These are phyloP conservation scores for Globisporangium canariense DNA, from an alignment of 352 stramenopile species.

Conservation along the genomic window DNA sequence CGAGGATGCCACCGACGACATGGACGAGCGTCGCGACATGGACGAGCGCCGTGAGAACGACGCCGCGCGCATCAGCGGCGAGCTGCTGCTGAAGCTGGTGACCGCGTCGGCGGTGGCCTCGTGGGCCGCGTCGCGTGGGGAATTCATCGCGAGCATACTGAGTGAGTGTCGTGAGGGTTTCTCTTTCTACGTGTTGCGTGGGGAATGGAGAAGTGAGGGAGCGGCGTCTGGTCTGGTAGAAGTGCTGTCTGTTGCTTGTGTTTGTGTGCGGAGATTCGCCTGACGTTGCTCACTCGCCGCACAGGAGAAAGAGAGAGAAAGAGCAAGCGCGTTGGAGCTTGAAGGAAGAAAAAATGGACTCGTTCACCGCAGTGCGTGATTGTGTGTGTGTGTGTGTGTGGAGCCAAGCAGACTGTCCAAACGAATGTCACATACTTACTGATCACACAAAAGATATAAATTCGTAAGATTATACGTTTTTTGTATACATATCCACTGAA, in stretches of 20 bases:
- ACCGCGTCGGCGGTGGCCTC: neutral
- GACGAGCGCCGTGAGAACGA: constrained; percentile 16
- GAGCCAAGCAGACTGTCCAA: neutral
- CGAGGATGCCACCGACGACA: constrained; percentile 12
- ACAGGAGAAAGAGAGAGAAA: neutral
- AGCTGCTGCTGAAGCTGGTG: neutral
- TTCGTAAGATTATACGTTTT: neutral
- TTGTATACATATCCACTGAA: neutral
- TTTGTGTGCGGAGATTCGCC: neutral
- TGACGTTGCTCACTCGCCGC: neutral
- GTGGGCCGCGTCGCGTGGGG: neutral
- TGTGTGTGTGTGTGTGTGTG: neutral
- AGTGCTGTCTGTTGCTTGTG: neutral
- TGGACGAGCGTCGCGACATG: constrained; percentile 15
- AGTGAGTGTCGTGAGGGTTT: neutral
- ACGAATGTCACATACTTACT: neutral
- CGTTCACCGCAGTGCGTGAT: neutral
- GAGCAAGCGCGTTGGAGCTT: neutral
- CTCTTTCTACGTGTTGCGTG: neutral
- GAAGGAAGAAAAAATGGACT: neutral
- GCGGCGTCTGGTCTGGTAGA: too few species aligned
- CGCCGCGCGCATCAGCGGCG: constrained; percentile 11
- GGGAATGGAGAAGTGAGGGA: constrained; percentile 3
- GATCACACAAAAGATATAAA: neutral
- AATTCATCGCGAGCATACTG: constrained; percentile 3